Evolutionary conservation across 176 grass and related monocot genomes (phyloP).

Genomic region (Cenchrus purpureus): DNA sequence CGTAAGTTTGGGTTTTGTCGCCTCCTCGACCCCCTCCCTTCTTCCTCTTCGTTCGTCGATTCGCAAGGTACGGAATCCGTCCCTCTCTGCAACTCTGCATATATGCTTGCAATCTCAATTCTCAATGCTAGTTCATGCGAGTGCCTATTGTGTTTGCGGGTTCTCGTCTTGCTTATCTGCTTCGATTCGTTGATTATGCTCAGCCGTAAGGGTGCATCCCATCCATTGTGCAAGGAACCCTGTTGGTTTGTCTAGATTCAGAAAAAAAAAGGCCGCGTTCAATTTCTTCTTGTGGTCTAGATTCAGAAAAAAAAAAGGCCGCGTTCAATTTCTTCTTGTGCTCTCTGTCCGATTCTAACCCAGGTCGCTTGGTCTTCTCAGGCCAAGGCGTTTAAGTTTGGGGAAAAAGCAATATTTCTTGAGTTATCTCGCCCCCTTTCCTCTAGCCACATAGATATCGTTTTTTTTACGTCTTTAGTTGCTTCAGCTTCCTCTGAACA

Average conservation of each 20-base stretch:
- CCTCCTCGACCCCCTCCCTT: not conserved
- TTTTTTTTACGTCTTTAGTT: not conserved
- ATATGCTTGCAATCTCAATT: not conserved
- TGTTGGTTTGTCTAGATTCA: not conserved
- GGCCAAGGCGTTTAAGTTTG: not conserved
- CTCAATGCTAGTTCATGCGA: not conserved
- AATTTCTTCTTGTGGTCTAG: too few relatives aligned
- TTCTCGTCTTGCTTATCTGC: not conserved
- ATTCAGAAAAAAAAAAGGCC: too few relatives aligned
- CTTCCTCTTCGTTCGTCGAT: not conserved
- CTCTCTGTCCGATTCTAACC: not conserved
- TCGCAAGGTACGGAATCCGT: slow-evolving; percentile 32
- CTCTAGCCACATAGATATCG: not conserved
- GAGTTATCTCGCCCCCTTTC: too few relatives aligned
- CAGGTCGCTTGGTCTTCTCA: too few relatives aligned
- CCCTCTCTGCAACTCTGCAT: not conserved
- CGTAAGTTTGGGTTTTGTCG: not conserved
- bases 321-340: too few relatives aligned
- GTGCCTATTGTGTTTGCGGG: not conserved
- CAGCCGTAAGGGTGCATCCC: not conserved
- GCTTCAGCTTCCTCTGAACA: not conserved
- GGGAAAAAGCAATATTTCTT: not conserved
- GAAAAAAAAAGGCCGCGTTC: not conserved
- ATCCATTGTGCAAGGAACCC: too few relatives aligned
- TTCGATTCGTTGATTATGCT: not conserved